Evolutionary conservation across 345 rosid genomes (phyloP).

Genomic region (Linum lewisii): DNA sequence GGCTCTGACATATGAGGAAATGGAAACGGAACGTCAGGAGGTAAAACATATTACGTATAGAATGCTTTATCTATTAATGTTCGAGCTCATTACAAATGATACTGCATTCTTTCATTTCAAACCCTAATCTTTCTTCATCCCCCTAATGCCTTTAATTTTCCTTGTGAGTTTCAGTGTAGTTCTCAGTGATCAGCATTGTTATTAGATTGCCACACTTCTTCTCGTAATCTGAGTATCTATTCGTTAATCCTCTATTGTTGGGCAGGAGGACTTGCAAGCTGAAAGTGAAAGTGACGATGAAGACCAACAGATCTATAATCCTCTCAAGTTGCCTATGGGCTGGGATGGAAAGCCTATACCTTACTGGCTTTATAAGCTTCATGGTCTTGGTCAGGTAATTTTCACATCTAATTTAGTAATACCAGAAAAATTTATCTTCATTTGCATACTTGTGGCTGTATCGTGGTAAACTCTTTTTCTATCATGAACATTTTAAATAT

Average conservation of each 20-base stretch:
- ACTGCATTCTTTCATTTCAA: too few relatives aligned
- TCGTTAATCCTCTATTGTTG: constrained; percentile 6
- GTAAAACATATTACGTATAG: constrained; percentile 18
- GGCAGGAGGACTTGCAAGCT: constrained; percentile 81
- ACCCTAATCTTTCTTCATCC: not conserved
- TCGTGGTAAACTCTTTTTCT: too few relatives aligned
- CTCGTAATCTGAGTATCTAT: not conserved
- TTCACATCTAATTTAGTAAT: too few relatives aligned
- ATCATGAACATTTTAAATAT: not conserved
- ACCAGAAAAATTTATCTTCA: too few relatives aligned
- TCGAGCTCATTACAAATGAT: too few relatives aligned
- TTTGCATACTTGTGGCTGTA: too few relatives aligned
- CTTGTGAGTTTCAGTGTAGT: not conserved
- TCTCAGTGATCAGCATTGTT: too few relatives aligned
- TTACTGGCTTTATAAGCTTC: constrained; percentile 98
- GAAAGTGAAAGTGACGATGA: constrained; percentile 98
- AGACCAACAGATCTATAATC: constrained; percentile 86
- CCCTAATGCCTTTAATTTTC: not conserved
- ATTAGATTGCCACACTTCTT: too few relatives aligned
- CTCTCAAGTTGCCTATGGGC: constrained; percentile 93
- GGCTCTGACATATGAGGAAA: constrained; percentile 88
- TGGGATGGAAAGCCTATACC: constrained; percentile 99
- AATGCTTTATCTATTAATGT: too few relatives aligned
- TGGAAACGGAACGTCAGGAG: constrained; percentile 94
- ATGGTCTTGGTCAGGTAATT: constrained; percentile 93